Percentiles rank a stretch among this genome's conserved stretches.
Conservation (phyloP, 106 monocot genomes). For the Vanilla planifolia region DNA sequence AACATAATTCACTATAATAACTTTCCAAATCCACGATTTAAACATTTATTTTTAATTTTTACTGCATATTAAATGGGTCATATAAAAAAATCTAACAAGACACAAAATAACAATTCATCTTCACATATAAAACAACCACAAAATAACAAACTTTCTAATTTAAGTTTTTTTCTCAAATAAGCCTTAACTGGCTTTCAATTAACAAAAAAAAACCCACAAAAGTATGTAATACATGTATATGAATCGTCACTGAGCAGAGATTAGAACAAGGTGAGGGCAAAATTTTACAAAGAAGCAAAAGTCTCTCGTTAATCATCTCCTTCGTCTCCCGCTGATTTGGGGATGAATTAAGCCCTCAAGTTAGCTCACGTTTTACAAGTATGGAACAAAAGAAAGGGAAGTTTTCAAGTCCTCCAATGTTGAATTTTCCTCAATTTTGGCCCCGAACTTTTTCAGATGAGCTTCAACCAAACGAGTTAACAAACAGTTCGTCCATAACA, state of each 20-base stretch:
- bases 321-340: background rate
- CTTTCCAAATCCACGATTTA: too few relatives aligned
- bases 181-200: too few relatives aligned
- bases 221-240: background rate
- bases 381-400: background rate
- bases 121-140: too few relatives aligned
- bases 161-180: too few relatives aligned
- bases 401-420: background rate
- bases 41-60: too few relatives aligned
- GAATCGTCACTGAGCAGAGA: background rate
- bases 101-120: too few relatives aligned
- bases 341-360: background rate
- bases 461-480: too few relatives aligned
- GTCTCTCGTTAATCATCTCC: background rate
- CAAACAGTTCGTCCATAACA: slow-evolving; percentile 72
- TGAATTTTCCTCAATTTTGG: background rate
- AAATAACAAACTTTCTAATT: too few relatives aligned
- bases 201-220: too few relatives aligned
- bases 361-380: background rate
- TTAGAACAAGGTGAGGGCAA: background rate
- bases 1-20: too few relatives aligned
- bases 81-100: too few relatives aligned
- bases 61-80: too few relatives aligned
- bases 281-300: slow-evolving; percentile 4
- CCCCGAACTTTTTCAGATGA: background rate